Base-by-base conservation (phyloP, 345 rosid species). In the Geranium rotundifolium region DNA sequence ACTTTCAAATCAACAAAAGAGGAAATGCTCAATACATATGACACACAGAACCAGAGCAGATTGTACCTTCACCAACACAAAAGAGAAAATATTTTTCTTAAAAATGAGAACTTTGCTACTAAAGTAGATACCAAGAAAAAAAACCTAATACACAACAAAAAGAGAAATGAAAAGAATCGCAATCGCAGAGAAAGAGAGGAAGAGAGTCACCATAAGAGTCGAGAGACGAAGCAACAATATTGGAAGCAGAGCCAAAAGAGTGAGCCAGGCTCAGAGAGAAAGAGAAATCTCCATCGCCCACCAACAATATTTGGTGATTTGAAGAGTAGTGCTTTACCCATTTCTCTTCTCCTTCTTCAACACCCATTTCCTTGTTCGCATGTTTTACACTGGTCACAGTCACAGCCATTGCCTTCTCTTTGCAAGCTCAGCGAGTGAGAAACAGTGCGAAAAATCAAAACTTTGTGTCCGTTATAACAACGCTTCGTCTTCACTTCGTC, bases 221-320 rank as follows among this genome's bases (percentile, higher is more conserved):
- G 41, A 73, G 82, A 69, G 88, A 84, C 17, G 90, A 71, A 63
- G 90, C 85, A 15, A 69, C 73, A 7, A 87, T 69, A 54, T 76
- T 80, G 58, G 70, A 69, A 61, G 85, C 84, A 67, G 78, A 81
- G 69, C 74, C 72, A 65, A 84, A 82, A 63, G 61, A 34, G 56
- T 7, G 2, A 16, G 81, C 86, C 67, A 84, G 67, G 18, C 77
- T 69, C 54, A 54, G 13, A 54, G 85, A 77, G 57, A 84, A 82
- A 0, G 87, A 84, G 70, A 84, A 82, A 73, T 84, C 93, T 15
- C 89, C 86, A 73, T 84, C 89, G 3, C 89, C 92, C 5, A 82
- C 87, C 9, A 86, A 63, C 19, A 83, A 70, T 18, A 78, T 78
- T 1, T 64, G 75, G 37, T 81, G 83, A 19, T 67, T 62, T 2